Base-by-base conservation (phyloP, 495 filamentous ascomycete genomes). In the Antarctomyces pellizariae region DNA sequence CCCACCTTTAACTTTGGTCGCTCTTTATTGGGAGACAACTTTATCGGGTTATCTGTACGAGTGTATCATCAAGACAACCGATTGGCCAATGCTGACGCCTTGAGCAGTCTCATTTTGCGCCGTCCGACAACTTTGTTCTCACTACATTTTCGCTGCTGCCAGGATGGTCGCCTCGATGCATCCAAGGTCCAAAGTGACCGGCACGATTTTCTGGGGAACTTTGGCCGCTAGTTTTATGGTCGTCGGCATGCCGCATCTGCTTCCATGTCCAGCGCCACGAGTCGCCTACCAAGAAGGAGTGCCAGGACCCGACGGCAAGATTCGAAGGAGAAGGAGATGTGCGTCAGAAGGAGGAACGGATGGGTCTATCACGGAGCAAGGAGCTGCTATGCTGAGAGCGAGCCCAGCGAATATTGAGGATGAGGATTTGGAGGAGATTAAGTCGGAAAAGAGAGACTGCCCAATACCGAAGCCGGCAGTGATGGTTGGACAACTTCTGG, bases 131-230 rank as follows among this genome's bases (percentile, higher is more conserved):
- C n/a, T n/a, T n/a, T n/a, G n/a, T n/a, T n/a, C n/a, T n/a, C n/a
- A n/a, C n/a, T n/a, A n/a, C n/a, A n/a, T n/a, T n/a, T n/a, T n/a
- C n/a, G n/a, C n/a, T n/a, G n/a, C n/a, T n/a, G n/a, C n/a, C n/a
- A n/a, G n/a, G n/a, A n/a, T n/a, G n/a, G n/a, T n/a, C n/a, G n/a
- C n/a, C n/a, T n/a, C n/a, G n/a, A n/a, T n/a, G n/a, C n/a, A n/a
- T n/a, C 86, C 86, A 4, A 69, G 79, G 39, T 92, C 82, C 26
- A 71, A 77, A 43, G 69, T 74, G 46, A 97, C 86, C 33, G 76
- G 69, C 25, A 79, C 80, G 14, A 71, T 97, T 15, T 97, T 97
- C 55, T 77, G 79, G 24, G 75, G 72, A n/a, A 93, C 82, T n/a
- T 60, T 93, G 18, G 54, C 75, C n/a, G 65, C 77, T 13, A 78